Conservation (phyloP, 257 asterid species). For the Nicotiana undulata region DNA sequence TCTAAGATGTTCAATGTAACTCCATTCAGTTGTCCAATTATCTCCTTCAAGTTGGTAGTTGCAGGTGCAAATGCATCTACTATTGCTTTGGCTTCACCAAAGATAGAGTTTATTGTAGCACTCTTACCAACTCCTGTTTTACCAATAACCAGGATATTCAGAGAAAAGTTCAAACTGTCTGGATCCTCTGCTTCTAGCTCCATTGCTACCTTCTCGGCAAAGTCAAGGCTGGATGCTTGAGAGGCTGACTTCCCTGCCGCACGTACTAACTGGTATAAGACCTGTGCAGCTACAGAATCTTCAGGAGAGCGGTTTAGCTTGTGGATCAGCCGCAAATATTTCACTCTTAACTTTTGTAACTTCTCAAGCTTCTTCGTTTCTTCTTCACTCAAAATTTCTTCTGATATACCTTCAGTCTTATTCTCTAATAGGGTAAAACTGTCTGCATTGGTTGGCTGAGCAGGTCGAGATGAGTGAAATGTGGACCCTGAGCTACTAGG, state of each 20-base stretch:
- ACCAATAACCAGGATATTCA: slow-evolving; percentile 66
- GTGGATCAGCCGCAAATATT: slow-evolving; percentile 41
- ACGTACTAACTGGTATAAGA: slow-evolving; percentile 30
- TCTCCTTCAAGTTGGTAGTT: slow-evolving; percentile 44
- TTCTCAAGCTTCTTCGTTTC: slow-evolving; percentile 37
- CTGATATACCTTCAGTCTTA: slow-evolving; percentile 10
- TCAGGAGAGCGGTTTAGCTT: slow-evolving; percentile 36
- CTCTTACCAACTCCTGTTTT: slow-evolving; percentile 95
- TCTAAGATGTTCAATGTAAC: slow-evolving; percentile 58
- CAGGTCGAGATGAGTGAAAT: slow-evolving; percentile 15
- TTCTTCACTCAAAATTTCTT: slow-evolving; percentile 21
- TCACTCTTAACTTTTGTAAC: slow-evolving; percentile 33
- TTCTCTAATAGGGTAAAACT: not conserved
- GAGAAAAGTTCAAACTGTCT: slow-evolving; percentile 21
- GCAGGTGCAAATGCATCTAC: slow-evolving; percentile 63
- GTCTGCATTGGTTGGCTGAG: slow-evolving; percentile 10
- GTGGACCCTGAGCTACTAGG: slow-evolving; percentile 15
- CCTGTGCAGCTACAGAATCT: slow-evolving; percentile 39
- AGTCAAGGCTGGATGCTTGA: slow-evolving; percentile 25
- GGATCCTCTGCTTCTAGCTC: slow-evolving; percentile 36
- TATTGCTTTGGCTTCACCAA: slow-evolving; percentile 42
- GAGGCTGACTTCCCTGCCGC: slow-evolving; percentile 31
- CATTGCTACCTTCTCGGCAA: slow-evolving; percentile 26
- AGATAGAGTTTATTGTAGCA: slow-evolving; percentile 80
- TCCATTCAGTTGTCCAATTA: slow-evolving; percentile 40